Conservation (phyloP, 176 grass and related monocot genomes). For the Metroxylon sagu region DNA sequence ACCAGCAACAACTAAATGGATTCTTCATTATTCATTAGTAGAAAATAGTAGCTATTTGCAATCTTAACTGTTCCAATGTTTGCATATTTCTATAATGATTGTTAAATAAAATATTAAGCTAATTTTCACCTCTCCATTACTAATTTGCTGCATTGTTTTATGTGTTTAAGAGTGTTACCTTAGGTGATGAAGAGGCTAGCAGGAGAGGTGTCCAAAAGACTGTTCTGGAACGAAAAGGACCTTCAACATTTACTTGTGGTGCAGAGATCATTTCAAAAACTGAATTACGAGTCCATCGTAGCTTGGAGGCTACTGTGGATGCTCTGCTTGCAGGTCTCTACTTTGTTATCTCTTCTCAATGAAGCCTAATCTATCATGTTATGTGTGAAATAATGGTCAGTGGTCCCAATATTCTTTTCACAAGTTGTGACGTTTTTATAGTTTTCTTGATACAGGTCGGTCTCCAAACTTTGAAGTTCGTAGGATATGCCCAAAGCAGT, state of each 20-base stretch:
- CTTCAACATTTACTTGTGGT: constrained; percentile 80
- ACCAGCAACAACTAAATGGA: too few species aligned
- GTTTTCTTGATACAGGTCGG: constrained; percentile 45
- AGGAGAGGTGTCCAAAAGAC: constrained; percentile 85
- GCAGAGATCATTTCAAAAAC: constrained; percentile 87
- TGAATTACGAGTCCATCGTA: constrained; percentile 58
- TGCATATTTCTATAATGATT: too few species aligned
- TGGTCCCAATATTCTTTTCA: neutral
- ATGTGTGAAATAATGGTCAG: too few species aligned
- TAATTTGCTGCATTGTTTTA: constrained; percentile 10
- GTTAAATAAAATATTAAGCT: too few species aligned
- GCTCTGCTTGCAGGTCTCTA: constrained; percentile 62
- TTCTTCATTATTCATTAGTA: too few species aligned
- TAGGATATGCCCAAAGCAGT: constrained; percentile 34
- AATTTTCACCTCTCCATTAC: neutral
- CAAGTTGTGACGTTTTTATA: neutral
- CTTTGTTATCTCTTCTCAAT: neutral
- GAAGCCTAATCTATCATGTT: too few species aligned
- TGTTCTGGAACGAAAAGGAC: constrained; percentile 68
- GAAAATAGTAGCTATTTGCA: too few species aligned
- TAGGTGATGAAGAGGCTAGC: constrained; percentile 88
- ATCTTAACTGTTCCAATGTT: too few species aligned
- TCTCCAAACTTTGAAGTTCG: constrained; percentile 67
- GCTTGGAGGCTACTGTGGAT: constrained; percentile 73
- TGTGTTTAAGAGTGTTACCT: constrained; percentile 56